Evolutionary conservation across 2,329 filamentous ascomycete species (phyloP), one percentile per base, ranked within the genome.

Genomic region (Massarina eburnea): DNA sequence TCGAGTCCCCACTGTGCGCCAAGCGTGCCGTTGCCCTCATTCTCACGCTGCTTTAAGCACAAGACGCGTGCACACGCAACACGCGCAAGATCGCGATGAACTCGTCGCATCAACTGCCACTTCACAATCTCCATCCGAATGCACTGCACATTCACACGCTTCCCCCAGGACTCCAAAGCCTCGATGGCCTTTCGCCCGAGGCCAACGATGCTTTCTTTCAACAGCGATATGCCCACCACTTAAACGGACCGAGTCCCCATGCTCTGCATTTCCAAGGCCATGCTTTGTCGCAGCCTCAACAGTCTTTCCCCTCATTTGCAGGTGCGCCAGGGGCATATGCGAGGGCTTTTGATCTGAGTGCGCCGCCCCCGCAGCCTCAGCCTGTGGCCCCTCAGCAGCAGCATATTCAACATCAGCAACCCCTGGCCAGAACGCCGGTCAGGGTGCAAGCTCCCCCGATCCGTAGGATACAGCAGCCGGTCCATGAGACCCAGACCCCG

Each of bases 81-180:
- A 21, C 24, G 32, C 38, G 36, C 46, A 37, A 38, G 41, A 39
- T 34, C 41, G 35, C 19, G 30, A 49, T 49, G 47, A 49, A 51
- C 38, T 38, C 44, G 33, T 42, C 44, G 15, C 41, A 43, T 37
- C 48, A 51, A 24, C 35, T 51, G 12, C 46, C 49, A 21, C 46
- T 49, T 17, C 49, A 52, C 39, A 45, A 52, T 33, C 43, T 47
- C 18, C 43, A 38, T 26, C 41, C 44, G 34, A 27, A 30, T n/a
- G 41, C 46, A 38, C 50, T 57, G 35, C 57, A 57, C 36, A 49
- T 57, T 19, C 55, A 58, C 33, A 64, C 49, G 58, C 61, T 58
- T 52, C 73, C 55, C 59, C 72, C 57, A 12, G 57, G 41, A 41
- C 65, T 77, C 20, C 68, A 72, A 49, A 58, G 57, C 40, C 68